These are phyloP conservation scores for Trichocomaceae sp. DNA, from an alignment of 2,329 filamentous ascomycete species.

Conservation along the genomic window DNA sequence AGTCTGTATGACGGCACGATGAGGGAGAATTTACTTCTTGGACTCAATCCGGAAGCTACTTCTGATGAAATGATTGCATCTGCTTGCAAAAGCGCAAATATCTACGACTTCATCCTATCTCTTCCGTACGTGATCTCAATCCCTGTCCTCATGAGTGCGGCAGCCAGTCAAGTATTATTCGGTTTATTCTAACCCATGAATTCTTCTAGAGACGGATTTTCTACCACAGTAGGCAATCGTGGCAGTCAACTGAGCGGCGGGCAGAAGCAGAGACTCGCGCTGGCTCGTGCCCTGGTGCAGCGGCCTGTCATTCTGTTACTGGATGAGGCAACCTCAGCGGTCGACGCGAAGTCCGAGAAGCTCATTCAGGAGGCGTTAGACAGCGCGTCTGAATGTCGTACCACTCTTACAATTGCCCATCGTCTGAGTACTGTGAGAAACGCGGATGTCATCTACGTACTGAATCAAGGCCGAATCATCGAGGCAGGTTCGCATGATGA, in stretches of 20 bases:
- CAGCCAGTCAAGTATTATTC: conserved; percentile 52
- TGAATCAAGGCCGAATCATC: conserved; percentile 66
- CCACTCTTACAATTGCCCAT: conserved; percentile 84
- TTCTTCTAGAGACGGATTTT: conserved; percentile 48
- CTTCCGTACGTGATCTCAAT: conserved; percentile 40
- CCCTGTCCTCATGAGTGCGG: conserved; percentile 23
- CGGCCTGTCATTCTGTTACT: conserved; percentile 74
- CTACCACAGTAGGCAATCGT: conserved; percentile 64
- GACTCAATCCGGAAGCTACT: conserved; percentile 21
- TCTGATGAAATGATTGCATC: conserved; percentile 15
- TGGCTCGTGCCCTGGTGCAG: conserved; percentile 70
- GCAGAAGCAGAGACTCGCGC: conserved; percentile 71
- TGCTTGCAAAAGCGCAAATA: conserved; percentile 25
- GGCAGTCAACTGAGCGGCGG: conserved; percentile 72
- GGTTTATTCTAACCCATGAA: conserved; percentile 52
- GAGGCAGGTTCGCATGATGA: conserved; percentile 75
- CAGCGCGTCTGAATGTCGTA: conserved; percentile 67
- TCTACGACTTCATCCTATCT: conserved; percentile 23
- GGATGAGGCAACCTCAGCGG: conserved; percentile 78
- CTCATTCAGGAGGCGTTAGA: conserved; percentile 81
- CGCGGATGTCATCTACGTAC: conserved; percentile 84
- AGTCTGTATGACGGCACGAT: conserved; percentile 62
- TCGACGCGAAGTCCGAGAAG: conserved; percentile 80
- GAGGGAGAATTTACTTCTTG: conserved; percentile 60
- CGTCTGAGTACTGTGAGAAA: conserved; percentile 79